Evolutionary conservation across 345 rosid species (phyloP), one percentile per base, ranked within the genome.

Genomic region (Bruguiera parviflora): DNA sequence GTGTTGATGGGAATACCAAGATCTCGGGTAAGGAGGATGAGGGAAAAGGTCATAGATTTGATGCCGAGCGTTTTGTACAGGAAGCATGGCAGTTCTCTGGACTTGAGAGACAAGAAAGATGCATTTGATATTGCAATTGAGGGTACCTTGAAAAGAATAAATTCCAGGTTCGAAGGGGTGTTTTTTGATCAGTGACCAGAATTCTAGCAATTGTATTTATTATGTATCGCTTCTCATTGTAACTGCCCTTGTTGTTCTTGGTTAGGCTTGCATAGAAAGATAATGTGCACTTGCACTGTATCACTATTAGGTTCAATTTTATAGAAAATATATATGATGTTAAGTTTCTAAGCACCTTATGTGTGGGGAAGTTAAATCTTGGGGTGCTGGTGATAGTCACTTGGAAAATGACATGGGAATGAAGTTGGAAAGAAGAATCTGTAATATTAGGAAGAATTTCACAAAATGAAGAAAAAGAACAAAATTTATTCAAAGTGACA

Each of bases 81-180:
- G 73, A 83, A 83, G 66, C 99, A 92, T 82, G 97, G 90, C 9
- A 86, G 92, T 75, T 86, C 90, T 1, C 33, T 80, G 58, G 92
- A 84, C 1, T 70, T 86, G 70, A 89, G 81, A 82, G 71, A 72
- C 18, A 78, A 65, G 61, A 86, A 86, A 84, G 99, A 95, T 82
- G 97, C 99, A 20, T 86, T 92, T 75, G 99, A 94, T 72, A 74
- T 87, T 31, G 93, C 99, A 8, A 75, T 94, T 11, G 96, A 94
- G 59, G 86, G 88, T 37, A 81, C 83, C 64, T 67, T 90, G 77
- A 61, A 80, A 56, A 89, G 76, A 77, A 88, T 95, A 67, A 78
- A 70, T 43, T 63, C 87, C 33, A 87, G 85, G 78, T 63, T 87
- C 32, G 51, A 67, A 27, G 51, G 53, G 21, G 6, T 39, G 35